Evolutionary conservation across 2,329 filamentous ascomycete genomes (phyloP).

Genomic region (Achaetomium macrosporum): DNA sequence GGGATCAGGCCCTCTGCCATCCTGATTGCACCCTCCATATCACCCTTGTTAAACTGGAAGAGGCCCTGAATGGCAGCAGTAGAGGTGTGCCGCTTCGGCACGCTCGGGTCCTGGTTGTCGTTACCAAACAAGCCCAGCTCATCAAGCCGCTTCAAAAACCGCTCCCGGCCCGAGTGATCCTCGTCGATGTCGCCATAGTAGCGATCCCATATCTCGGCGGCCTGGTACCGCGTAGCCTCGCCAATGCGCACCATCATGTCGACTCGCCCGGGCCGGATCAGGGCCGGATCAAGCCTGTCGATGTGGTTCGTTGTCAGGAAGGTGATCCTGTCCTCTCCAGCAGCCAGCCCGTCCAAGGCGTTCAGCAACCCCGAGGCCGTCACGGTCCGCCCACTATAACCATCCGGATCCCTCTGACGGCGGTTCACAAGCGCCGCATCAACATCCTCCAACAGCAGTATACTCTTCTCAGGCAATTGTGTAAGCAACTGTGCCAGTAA

Average conservation of each 20-base stretch:
- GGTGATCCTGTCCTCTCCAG: conserved; percentile 86
- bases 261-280: conserved; percentile 85
- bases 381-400: conserved; percentile 80
- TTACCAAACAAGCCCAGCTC: conserved; percentile 65
- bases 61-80: conserved; percentile 90
- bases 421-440: conserved; percentile 87
- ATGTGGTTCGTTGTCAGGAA: conserved; percentile 95
- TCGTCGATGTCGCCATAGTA: conserved; percentile 83
- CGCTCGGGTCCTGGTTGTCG: conserved; percentile 39
- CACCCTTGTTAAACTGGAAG: conserved; percentile 91
- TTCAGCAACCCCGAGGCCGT: conserved; percentile 91
- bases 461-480: conserved; percentile 74
- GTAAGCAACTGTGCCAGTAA: conserved; percentile 79
- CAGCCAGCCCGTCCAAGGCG: conserved; percentile 84
- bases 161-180: conserved; percentile 54
- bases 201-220: conserved; percentile 81
- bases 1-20: conserved; percentile 67
- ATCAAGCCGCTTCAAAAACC: conserved; percentile 66
- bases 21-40: conserved; percentile 78
- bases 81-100: conserved; percentile 57
- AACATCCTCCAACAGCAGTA: conserved; percentile 82
- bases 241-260: conserved; percentile 90
- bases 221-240: conserved; percentile 80
- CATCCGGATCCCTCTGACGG: conserved; percentile 69
- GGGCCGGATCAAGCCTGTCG: conserved; percentile 78